Evolutionary conservation across 2,329 filamentous ascomycete species (phyloP).

Genomic region (Calonectria pteridis): DNA sequence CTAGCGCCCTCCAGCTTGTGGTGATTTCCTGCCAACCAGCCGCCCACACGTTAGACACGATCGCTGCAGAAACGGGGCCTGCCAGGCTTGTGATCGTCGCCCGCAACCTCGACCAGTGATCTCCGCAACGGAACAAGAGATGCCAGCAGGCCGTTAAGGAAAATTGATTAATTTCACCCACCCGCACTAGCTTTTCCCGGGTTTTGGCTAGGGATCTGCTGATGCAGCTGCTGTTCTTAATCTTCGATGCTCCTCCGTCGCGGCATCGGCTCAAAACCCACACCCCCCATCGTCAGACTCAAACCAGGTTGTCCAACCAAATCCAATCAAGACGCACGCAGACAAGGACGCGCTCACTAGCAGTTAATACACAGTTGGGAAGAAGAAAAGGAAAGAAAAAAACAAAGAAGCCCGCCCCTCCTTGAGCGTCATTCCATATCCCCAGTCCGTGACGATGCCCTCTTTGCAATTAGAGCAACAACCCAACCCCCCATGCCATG

Average conservation of each 20-base stretch:
- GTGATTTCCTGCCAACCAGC: slow-evolving; percentile 1
- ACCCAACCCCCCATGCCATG: neutral
- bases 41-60: slow-evolving; percentile 1
- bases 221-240: too few relatives aligned
- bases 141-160: neutral
- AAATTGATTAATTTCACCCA: slow-evolving; percentile 10
- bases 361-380: neutral
- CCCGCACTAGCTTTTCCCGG: neutral
- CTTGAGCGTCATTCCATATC: neutral
- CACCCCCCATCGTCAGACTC: neutral
- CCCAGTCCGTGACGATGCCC: neutral
- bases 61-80: slow-evolving; percentile 8
- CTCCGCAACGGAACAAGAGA: neutral
- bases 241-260: neutral
- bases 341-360: neutral
- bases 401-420: neutral
- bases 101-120: neutral
- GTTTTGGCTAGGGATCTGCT: neutral
- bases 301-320: neutral
- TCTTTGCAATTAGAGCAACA: neutral
- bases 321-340: neutral
- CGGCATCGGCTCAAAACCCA: neutral
- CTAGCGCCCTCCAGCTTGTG: neutral
- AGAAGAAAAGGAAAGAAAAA: neutral
- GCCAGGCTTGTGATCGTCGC: slow-evolving; percentile 7